Conservation (phyloP, 2,329 filamentous ascomycete species). For the Boeremia exigua region DNA sequence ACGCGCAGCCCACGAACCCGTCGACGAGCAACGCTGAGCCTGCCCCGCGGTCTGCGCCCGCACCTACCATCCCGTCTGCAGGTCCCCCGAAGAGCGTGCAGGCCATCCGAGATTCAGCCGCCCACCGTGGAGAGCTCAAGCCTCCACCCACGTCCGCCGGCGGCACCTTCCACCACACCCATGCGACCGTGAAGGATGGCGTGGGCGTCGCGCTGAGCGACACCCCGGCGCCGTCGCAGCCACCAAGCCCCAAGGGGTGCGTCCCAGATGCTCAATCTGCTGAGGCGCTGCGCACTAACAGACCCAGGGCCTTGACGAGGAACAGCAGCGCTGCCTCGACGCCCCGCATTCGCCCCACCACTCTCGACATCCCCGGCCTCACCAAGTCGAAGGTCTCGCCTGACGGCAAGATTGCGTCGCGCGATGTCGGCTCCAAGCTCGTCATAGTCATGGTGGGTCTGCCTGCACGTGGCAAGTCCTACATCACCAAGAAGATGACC, state of each 20-base stretch:
- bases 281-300: conserved; percentile 27
- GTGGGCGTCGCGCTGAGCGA: conserved; percentile 64
- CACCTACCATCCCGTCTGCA: conserved; percentile 21
- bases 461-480: conserved; percentile 94
- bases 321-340: conserved; percentile 79
- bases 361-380: conserved; percentile 94
- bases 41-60: conserved; percentile 29
- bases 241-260: conserved; percentile 67
- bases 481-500: conserved; percentile 97
- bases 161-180: conserved; percentile 23
- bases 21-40: conserved; percentile 25
- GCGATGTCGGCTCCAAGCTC: conserved; percentile 94
- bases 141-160: conserved; percentile 29
- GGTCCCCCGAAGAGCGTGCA: conserved; percentile 33
- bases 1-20: conserved; percentile 23
- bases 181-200: conserved; percentile 45
- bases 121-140: conserved; percentile 40
- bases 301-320: conserved; percentile 66
- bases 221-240: conserved; percentile 67
- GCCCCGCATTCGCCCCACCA: conserved; percentile 86
- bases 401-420: conserved; percentile 89
- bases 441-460: conserved; percentile 98
- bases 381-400: conserved; percentile 95
- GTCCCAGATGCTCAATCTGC: conserved; percentile 36
- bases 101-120: conserved; percentile 30